Base-by-base conservation (phyloP, 768 basidiomycete species). In the Leccinum subtestaceum region DNA sequence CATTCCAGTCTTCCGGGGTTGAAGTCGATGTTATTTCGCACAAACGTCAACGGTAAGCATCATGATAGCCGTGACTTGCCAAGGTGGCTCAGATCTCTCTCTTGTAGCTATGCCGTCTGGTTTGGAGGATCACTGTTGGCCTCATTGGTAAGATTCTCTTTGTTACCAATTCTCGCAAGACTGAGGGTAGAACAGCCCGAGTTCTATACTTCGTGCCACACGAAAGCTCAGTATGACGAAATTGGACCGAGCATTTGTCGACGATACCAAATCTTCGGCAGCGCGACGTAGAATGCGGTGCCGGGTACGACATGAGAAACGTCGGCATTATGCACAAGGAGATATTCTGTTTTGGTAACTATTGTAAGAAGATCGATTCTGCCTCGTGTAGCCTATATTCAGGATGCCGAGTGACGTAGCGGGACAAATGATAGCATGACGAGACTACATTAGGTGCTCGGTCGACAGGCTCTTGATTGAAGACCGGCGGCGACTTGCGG, bases 11-110 rank as follows among this genome's bases (percentile, higher is more conserved):
- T 8, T 92, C 93, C 25, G 96, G 97, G 25, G 92, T 98, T 21
- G 96, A 98, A 54, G 95, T 98, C 62, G 95, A 99, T 61, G 96
- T 99, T 68, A 97, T 98, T 70, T 91, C 91, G 9, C 97, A 99
- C 82, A 98, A 98, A 78, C 88, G 93, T 58, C 96, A 98, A 78
- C 83, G 95, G 82, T 95, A 74, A 68, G 77, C 65, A 19, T 19
- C 2, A 45, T 38, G 1, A 32, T 50, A 23, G 9, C 58, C 46
- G 34, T 53, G 3, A 17, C 7, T 23, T 11, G 40, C 12, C n/a
- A 25, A 55, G 19, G 23, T 27, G 34, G 47, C 31, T 67, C 49
- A 69, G 11, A 32, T 53, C 36, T 53, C 43, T 23, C 56, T 49
- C 47, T 46, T 52, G 34, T 56, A 90, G 89, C 62, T 90, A 93